Evolutionary conservation across 1,139 yeast genomes (phyloP).

Genomic region (Zygosaccharomyces pseudobailii): DNA sequence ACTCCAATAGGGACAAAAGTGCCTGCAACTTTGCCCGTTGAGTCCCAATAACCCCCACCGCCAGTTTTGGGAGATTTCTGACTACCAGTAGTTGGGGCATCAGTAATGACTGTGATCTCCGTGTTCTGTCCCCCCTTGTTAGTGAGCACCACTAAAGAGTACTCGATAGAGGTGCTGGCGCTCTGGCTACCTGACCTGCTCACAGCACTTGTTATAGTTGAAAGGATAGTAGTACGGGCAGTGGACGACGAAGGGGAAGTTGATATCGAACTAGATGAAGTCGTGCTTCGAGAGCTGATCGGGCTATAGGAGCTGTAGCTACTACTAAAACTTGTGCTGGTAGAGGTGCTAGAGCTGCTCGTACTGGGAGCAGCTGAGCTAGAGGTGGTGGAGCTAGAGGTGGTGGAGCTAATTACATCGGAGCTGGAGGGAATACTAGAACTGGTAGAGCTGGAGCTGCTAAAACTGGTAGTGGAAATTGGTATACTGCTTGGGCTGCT

Average conservation of each 20-base stretch:
- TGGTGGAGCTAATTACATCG: neutral
- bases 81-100: constrained; percentile 2
- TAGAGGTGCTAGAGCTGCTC: constrained; percentile 1
- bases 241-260: constrained; percentile 5
- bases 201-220: constrained; percentile 4
- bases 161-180: constrained; percentile 6
- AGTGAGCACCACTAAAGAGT: constrained; percentile 9
- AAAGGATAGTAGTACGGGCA: constrained; percentile 6
- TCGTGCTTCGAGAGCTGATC: constrained; percentile 7
- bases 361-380: neutral
- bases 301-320: constrained; percentile 1
- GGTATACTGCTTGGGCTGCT: neutral
- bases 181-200: neutral
- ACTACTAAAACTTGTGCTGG: neutral
- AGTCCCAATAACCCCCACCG: constrained; percentile 31
- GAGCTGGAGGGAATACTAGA: neutral
- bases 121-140: constrained; percentile 3
- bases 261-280: neutral
- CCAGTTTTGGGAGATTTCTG: constrained; percentile 3
- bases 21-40: constrained; percentile 39
- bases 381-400: constrained; percentile 1
- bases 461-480: neutral
- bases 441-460: neutral
- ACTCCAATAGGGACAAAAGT: constrained; percentile 38
- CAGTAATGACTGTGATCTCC: constrained; percentile 1